These are phyloP conservation scores for Amphichorda felina DNA, from an alignment of 2,329 filamentous ascomycete genomes.

Conservation along the genomic window DNA sequence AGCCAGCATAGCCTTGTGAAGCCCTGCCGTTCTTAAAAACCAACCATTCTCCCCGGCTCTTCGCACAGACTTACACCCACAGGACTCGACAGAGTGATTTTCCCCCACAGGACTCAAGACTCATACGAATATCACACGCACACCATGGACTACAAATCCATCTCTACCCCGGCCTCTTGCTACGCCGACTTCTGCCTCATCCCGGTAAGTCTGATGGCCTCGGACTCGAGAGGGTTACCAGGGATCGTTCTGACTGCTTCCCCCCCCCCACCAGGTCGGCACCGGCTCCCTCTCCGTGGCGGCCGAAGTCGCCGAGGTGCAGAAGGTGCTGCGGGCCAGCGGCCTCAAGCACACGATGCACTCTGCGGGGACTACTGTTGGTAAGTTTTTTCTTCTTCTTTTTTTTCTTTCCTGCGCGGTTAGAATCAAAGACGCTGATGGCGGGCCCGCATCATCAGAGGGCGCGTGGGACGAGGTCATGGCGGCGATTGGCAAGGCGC, in stretches of 20 bases:
- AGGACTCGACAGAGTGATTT: no score
- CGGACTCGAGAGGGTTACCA: no score
- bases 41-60: no score
- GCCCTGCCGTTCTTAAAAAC: no score
- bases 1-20: no score
- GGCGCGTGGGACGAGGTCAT: constrained; percentile 87
- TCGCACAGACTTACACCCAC: no score
- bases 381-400: constrained; percentile 34
- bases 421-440: background rate
- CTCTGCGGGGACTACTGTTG: constrained; percentile 84
- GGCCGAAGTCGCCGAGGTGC: constrained; percentile 78
- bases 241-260: background rate
- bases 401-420: background rate
- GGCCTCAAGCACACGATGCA: constrained; percentile 83
- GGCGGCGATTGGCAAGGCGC: constrained; percentile 73
- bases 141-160: constrained; percentile 30
- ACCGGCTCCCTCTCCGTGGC: constrained; percentile 67
- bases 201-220: constrained; percentile 54
- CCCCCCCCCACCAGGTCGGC: constrained; percentile 71
- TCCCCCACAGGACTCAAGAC: no score
- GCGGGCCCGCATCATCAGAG: constrained; percentile 49
- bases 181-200: constrained; percentile 89
- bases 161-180: constrained; percentile 60
- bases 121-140: no score
- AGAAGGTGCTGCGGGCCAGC: constrained; percentile 70